phyloP scores from a whole-genome alignment of 2,329 filamentous ascomycete species.

The Leptosphaerulina australis region DNA sequence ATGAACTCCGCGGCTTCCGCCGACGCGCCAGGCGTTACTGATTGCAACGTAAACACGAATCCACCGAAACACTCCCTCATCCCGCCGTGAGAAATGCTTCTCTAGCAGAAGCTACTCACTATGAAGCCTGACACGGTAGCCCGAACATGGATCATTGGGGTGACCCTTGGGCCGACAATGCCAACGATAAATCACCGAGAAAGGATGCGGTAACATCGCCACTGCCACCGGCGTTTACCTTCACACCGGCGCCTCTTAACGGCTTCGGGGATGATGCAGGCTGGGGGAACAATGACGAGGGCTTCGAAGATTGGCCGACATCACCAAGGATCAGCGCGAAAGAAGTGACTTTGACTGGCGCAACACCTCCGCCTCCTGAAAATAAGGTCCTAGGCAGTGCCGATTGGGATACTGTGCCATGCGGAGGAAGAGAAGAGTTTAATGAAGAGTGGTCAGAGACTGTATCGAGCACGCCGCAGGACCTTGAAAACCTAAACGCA shows the following conservation, averaged over 20 bases:
- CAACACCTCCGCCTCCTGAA: background rate
- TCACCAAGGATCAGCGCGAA: constrained; percentile 15
- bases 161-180: constrained; percentile 51
- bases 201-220: constrained; percentile 35
- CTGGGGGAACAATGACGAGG: constrained; percentile 42
- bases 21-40: constrained; percentile 2
- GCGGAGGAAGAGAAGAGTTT: constrained; percentile 1
- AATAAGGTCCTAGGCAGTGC: constrained; percentile 6
- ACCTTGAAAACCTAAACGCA: constrained; percentile 28
- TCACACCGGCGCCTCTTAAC: constrained; percentile 31
- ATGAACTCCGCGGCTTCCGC: constrained; percentile 1
- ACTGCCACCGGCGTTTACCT: constrained; percentile 21
- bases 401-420: constrained; percentile 13
- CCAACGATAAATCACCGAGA: constrained; percentile 28
- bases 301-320: constrained; percentile 38
- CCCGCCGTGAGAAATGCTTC: constrained; percentile 36
- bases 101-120: constrained; percentile 39
- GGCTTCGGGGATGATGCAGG: constrained; percentile 46
- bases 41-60: constrained; percentile 10
- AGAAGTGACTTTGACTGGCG: background rate
- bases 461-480: constrained; percentile 11
- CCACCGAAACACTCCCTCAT: background rate
- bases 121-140: constrained; percentile 42
- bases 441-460: constrained; percentile 23
- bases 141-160: constrained; percentile 51